Evolutionary conservation across 179 eudicot species (phyloP).

Genomic region (Amaranthus tricolor): DNA sequence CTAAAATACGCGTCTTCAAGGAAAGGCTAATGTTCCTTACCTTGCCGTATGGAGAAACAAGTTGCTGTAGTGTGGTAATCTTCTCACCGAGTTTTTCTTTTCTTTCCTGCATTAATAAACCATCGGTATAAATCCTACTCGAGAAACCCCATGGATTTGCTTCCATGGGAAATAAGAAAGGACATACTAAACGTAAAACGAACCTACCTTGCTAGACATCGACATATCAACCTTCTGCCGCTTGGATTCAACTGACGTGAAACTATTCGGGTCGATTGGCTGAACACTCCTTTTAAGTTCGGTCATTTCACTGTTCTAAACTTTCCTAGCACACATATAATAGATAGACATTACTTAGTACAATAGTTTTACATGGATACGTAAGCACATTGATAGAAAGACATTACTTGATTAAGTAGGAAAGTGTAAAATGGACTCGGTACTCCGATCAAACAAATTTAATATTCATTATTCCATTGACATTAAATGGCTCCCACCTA

Average conservation of each 20-base stretch:
- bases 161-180: neutral
- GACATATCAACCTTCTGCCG: constrained; percentile 56
- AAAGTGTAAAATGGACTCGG: neutral
- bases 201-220: constrained; percentile 63
- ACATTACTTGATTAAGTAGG: too few species aligned
- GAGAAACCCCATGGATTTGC: neutral
- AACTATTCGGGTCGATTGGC: constrained; percentile 54
- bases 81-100: constrained; percentile 77
- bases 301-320: constrained; percentile 46
- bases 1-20: neutral
- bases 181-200: neutral
- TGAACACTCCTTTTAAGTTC: constrained; percentile 59
- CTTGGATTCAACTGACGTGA: constrained; percentile 52
- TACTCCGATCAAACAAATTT: neutral
- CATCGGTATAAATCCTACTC: neutral
- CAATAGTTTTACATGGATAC: neutral
- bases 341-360: neutral
- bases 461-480: neutral
- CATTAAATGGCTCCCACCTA: too few species aligned
- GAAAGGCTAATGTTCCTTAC: constrained; percentile 9
- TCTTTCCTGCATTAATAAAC: constrained; percentile 45
- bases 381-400: neutral
- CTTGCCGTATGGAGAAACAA: constrained; percentile 55
- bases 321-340: constrained; percentile 22
- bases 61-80: constrained; percentile 70